Evolutionary conservation across 2,329 filamentous ascomycete species (phyloP).

Genomic region (Trichoderma endophyticum): DNA sequence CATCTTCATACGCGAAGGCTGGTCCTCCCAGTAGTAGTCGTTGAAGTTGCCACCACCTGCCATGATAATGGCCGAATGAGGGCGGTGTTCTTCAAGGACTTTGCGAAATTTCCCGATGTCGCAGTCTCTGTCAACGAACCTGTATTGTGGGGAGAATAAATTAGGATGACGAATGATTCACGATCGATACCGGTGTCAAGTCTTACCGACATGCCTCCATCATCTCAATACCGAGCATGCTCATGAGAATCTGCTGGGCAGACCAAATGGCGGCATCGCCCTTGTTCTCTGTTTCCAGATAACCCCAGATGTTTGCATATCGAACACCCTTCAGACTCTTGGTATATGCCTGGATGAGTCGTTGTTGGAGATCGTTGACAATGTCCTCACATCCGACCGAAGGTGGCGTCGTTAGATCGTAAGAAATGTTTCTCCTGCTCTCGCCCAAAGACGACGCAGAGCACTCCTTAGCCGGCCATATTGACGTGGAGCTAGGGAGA

Average conservation of each 20-base stretch:
- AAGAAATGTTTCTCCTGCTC: slow-evolving; percentile 8
- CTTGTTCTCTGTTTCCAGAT: slow-evolving; percentile 11
- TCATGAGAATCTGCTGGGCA: slow-evolving; percentile 13
- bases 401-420: slow-evolving; percentile 2
- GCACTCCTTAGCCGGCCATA: slow-evolving; percentile 10
- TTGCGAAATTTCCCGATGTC: slow-evolving; percentile 4
- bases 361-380: slow-evolving; percentile 12
- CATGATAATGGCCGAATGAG: slow-evolving; percentile 11
- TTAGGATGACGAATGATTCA: not conserved
- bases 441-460: not conserved
- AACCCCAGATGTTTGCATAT: slow-evolving; percentile 14
- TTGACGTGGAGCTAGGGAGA: slow-evolving; percentile 7
- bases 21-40: slow-evolving; percentile 14
- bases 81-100: slow-evolving; percentile 4
- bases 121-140: slow-evolving; percentile 10
- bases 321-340: slow-evolving; percentile 4
- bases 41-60: slow-evolving; percentile 12
- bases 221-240: slow-evolving; percentile 14
- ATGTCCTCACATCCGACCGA: slow-evolving; percentile 12
- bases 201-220: slow-evolving; percentile 12
- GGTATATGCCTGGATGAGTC: slow-evolving; percentile 5
- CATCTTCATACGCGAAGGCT: slow-evolving; percentile 13
- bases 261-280: slow-evolving; percentile 14
- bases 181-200: not conserved
- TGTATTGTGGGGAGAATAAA: not conserved